These are phyloP conservation scores for Penicillium paradoxum DNA, from an alignment of 495 filamentous ascomycete species.

Conservation along the genomic window DNA sequence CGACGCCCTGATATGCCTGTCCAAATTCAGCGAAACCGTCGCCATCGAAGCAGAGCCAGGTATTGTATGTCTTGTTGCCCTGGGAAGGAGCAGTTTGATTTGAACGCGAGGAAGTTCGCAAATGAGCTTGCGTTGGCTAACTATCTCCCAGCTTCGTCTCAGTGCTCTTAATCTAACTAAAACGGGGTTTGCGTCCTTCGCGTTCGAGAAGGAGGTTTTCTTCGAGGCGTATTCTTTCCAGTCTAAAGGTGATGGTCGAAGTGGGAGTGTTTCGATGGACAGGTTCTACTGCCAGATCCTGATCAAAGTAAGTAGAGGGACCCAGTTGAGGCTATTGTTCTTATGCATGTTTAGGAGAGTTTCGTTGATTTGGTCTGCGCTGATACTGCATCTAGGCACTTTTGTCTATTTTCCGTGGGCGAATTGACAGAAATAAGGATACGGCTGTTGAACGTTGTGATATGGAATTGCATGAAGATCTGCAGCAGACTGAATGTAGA, in stretches of 20 bases:
- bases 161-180: conserved; percentile 88
- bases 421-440: conserved; percentile 65
- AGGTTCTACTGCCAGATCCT: conserved; percentile 72
- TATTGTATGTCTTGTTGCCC: conserved; percentile 47
- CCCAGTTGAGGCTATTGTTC: neutral
- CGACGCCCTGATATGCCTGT: conserved; percentile 77
- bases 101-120: neutral
- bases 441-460: conserved; percentile 83
- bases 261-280: conserved; percentile 31
- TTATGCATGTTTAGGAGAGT: neutral
- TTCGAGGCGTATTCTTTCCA: conserved; percentile 65
- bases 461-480: conserved; percentile 70
- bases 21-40: conserved; percentile 89
- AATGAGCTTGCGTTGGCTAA: neutral
- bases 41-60: conserved; percentile 76
- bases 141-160: conserved; percentile 59
- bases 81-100: no score
- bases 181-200: conserved; percentile 83
- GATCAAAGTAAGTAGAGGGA: conserved; percentile 49
- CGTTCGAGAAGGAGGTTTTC: conserved; percentile 67
- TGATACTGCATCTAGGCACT: conserved; percentile 48
- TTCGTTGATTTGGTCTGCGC: neutral
- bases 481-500: conserved; percentile 67
- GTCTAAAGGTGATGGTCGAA: conserved; percentile 3
- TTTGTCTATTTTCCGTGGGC: conserved; percentile 68